phyloP scores from a whole-genome alignment of 768 basidiomycete species.

The Multifurca ochricompacta region DNA sequence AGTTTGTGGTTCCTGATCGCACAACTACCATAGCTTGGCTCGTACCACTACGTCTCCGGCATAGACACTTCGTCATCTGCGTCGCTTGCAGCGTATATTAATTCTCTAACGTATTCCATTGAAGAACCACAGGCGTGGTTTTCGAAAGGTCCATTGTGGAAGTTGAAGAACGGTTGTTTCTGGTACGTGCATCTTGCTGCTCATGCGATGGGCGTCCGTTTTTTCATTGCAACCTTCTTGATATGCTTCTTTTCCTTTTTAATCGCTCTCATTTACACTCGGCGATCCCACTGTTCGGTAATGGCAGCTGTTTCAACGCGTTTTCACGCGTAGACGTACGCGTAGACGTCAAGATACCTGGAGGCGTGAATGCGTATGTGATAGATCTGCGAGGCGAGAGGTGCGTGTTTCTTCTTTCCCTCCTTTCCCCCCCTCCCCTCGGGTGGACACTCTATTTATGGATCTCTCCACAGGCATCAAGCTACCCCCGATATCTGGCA shows the following conservation, averaged over 20 bases:
- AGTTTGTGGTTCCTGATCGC: conserved; percentile 7
- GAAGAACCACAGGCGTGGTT: conserved; percentile 94
- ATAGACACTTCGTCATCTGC: conserved; percentile 98
- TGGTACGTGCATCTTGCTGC: conserved; percentile 46
- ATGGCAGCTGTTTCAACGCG: conserved; percentile 88
- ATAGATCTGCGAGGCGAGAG: conserved; percentile 92
- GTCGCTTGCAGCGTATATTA: conserved; percentile 95
- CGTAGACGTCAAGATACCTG: conserved; percentile 97
- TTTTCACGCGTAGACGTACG: conserved; percentile 95
- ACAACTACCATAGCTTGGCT: conserved; percentile 59
- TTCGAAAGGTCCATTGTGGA: conserved; percentile 76
- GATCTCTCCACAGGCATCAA: conserved; percentile 57
- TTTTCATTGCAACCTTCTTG: not conserved
- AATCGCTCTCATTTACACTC: not conserved
- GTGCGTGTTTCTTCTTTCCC: conserved; percentile 36
- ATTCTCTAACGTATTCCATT: conserved; percentile 93
- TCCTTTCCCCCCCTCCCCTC: too few species aligned
- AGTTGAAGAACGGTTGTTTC: conserved; percentile 87
- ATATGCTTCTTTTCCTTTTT: not conserved
- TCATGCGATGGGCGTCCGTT: not conserved
- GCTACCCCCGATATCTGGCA: conserved; percentile 93
- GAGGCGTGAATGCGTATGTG: conserved; percentile 90
- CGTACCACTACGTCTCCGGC: conserved; percentile 97
- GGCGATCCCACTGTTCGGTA: not conserved
- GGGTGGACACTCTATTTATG: not conserved